Evolutionary conservation across 2,329 filamentous ascomycete species (phyloP), one percentile per base, ranked within the genome.

Genomic region (Sarocladium kiliense): DNA sequence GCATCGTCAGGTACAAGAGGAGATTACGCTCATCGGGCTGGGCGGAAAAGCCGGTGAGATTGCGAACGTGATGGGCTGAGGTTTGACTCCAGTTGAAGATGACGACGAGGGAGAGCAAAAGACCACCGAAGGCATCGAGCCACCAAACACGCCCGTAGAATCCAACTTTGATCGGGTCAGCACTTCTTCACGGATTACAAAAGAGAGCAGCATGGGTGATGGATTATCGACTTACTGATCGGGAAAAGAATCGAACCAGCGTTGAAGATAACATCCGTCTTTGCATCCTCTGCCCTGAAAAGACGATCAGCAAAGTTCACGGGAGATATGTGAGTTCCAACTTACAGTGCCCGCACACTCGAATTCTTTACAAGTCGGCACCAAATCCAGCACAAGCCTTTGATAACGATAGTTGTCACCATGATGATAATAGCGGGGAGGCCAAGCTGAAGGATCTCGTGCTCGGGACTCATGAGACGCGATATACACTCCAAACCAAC

Each of bases 1-100:
- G 87, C 88, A 96, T 96, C 1, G 91, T 94, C 62, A 96, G 80
- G 71, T 97, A 97, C 1, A 96, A 78, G 21, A 96, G 71, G 47
- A 96, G 82, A 66, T 94, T 96, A 27, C 91, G 81, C 73, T 94
- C 87, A 62, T 93, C 89, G 0, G 89, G 86, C 1, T 85, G 84
- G 4, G 89, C 89, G 0, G 88, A 88, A 62, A 88, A 88, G 18
- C 90, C 90, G 0, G 87, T 89, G 27, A 94, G 74, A 64, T 93
- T 90, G 65, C 87, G 84, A 65, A 94, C 91, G 66, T 95, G 90
- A 59, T 87, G 82, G 41, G 81, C 77, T 0, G 87, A 88, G 0
- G 88, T 93, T 53, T 78, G 72, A 23, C 82, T 84, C 90, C 90
- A 94, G 68, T 89, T 91, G 68, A 84, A 74, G 63, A 94, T 90